Base-by-base conservation (phyloP, 768 basidiomycete genomes). In the Chlorophyllum brunneum region DNA sequence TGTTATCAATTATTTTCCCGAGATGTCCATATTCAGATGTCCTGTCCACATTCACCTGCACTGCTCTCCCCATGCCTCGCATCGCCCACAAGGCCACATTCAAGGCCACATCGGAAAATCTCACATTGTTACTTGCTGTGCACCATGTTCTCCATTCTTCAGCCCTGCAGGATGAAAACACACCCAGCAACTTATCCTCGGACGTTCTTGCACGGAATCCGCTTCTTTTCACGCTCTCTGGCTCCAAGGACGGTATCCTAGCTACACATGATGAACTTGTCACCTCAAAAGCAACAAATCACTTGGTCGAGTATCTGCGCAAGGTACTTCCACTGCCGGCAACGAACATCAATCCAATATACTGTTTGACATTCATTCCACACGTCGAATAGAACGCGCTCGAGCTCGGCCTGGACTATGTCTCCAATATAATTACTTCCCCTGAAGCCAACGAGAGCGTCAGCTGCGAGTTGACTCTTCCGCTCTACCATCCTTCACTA, bases 321-420 rank as follows among this genome's bases (percentile, higher is more conserved):
- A 58, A 65, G 71, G 86, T 77, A 69, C 36, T 43, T 34, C 56
- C 51, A 11, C 16, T 10, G 11, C n/a, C 30, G 20, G 40, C 40
- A 36, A 31, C 40, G 31, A n/a, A n/a, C n/a, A 39, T 29, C 44
- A 46, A 33, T 33, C 34, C 9, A 45, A 41, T 26, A 53, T 39
- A 30, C 30, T 31, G 4, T 16, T 37, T 53, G 43, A 53, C 43
- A 26, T 43, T 29, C 37, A 44, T 51, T 43, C 42, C 40, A 37
- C 46, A 22, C 53, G 46, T 51, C 59, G 16, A 22, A 34, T 52
- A 90, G 87, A 88, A 90, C 63, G 70, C 80, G 16, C 56, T 61
- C 34, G 72, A 74, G 53, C 75, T 89, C 9, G 84, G 82, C 31
- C 66, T 89, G 47, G 75, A 75, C 53, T 71, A 68, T 42, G 68